Conservation (phyloP, 495 filamentous ascomycete species). For the Lepraria neglecta region DNA sequence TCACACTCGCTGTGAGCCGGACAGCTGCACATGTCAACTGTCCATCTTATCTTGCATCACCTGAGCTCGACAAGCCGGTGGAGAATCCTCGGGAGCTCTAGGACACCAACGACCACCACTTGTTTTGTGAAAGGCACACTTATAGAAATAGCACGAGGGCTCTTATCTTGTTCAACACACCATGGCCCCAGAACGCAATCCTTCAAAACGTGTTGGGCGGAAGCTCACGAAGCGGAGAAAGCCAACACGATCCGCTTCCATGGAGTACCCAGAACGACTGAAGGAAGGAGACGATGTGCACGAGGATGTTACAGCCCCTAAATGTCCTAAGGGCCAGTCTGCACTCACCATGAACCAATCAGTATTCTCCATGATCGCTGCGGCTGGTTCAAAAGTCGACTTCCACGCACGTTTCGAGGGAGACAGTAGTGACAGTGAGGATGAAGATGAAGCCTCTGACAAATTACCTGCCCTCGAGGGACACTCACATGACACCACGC, state of each 20-base stretch:
- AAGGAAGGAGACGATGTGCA: constrained; percentile 65
- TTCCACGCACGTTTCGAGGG: constrained; percentile 77
- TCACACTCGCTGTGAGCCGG: constrained; percentile 17
- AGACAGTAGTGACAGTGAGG: constrained; percentile 73
- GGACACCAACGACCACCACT: not conserved
- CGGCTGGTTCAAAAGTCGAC: constrained; percentile 74
- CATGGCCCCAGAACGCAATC: constrained; percentile 38
- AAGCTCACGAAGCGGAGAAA: constrained; percentile 56
- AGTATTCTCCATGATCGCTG: constrained; percentile 87
- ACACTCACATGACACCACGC: constrained; percentile 6
- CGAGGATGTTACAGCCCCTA: constrained; percentile 62
- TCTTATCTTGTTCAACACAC: not conserved
- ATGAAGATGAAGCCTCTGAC: constrained; percentile 42
- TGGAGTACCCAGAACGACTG: constrained; percentile 73
- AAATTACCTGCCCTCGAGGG: constrained; percentile 13
- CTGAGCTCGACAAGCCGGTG: constrained; percentile 14
- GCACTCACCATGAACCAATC: constrained; percentile 82
- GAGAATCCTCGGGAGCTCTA: constrained; percentile 1
- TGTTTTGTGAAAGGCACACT: not conserved
- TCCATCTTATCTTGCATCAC: constrained; percentile 19
- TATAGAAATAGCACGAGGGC: not conserved
- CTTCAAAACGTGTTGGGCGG: constrained; percentile 35
- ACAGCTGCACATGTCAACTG: constrained; percentile 5
- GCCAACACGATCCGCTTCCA: constrained; percentile 52
- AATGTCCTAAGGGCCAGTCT: constrained; percentile 40